phyloP scores from a whole-genome alignment of 1,284 basidiomycete species.

The Sanghuangporus weigelae region DNA sequence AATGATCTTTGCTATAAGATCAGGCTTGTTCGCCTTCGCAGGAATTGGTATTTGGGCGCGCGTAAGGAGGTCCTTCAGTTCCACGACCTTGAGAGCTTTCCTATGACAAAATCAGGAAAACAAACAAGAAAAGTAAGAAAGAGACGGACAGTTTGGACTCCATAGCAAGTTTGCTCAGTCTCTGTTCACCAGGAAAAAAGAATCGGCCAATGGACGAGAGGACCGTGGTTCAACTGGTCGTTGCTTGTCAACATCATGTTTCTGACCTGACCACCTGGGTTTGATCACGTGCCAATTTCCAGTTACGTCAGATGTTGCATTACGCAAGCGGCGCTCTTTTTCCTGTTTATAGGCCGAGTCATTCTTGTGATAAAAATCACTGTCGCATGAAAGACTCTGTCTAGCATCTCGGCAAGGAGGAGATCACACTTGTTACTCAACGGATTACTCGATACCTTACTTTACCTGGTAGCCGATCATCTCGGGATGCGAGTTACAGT shows the following conservation, averaged over 20 bases:
- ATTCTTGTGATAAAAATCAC: not conserved
- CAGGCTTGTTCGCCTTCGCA: conserved; percentile 57
- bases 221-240: not conserved
- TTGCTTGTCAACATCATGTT: too few species aligned
- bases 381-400: not conserved
- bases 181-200: not conserved
- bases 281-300: too few species aligned
- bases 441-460: too few species aligned
- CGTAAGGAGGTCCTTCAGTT: conserved; percentile 58
- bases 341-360: not conserved
- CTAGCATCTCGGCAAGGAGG: not conserved
- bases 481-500: too few species aligned
- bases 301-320: not conserved
- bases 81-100: conserved; percentile 65
- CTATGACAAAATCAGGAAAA: conserved; percentile 22
- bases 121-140: not conserved
- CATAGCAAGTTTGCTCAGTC: not conserved
- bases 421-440: not conserved
- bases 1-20: conserved; percentile 59
- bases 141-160: conserved; percentile 15
- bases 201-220: not conserved
- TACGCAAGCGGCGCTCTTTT: not conserved
- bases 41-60: conserved; percentile 43
- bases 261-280: too few species aligned
- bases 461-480: too few species aligned